A percentile compares a stretch with the other conserved stretches of the same genome.
phyloP scores from a whole-genome alignment of 2,329 filamentous ascomycete genomes.

The Penicillium vulpinum region DNA sequence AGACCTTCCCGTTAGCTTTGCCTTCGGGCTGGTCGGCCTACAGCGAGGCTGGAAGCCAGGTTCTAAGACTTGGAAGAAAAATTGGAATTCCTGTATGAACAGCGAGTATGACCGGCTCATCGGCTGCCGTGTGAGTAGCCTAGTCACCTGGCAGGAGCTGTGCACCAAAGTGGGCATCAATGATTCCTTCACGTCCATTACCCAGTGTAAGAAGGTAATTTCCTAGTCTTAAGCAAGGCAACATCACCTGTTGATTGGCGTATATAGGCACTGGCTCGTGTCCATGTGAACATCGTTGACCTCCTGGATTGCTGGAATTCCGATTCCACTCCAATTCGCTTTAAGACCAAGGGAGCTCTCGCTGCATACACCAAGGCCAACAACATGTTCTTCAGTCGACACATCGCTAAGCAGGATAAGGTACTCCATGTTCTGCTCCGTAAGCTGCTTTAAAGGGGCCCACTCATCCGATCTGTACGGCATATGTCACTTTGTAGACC shows the following conservation, averaged over 20 bases:
- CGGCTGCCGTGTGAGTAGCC: conserved; percentile 8
- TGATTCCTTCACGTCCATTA: conserved; percentile 21
- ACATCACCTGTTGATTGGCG: not conserved
- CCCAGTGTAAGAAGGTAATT: conserved; percentile 28
- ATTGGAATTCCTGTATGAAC: conserved; percentile 25
- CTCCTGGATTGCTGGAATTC: conserved; percentile 26
- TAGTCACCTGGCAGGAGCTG: conserved; percentile 26
- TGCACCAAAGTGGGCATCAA: conserved; percentile 27
- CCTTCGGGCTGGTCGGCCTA: conserved; percentile 23
- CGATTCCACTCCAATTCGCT: no score
- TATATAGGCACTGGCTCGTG: conserved; percentile 20
- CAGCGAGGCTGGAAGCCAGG: conserved; percentile 21
- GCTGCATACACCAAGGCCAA: no score
- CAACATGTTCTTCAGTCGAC: not conserved
- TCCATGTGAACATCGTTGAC: conserved; percentile 35
- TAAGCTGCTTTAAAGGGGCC: not conserved
- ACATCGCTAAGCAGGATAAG: not conserved
- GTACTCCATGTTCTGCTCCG: not conserved
- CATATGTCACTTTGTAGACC: not conserved
- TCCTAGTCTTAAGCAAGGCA: not conserved
- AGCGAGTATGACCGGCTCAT: conserved; percentile 22
- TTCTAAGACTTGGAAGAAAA: conserved; percentile 21
- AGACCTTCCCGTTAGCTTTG: conserved; percentile 10
- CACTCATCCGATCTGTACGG: not conserved
- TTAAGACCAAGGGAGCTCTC: no score